phyloP scores from a whole-genome alignment of 306 rosid genomes.

The Macrotyloma uniflorum region DNA sequence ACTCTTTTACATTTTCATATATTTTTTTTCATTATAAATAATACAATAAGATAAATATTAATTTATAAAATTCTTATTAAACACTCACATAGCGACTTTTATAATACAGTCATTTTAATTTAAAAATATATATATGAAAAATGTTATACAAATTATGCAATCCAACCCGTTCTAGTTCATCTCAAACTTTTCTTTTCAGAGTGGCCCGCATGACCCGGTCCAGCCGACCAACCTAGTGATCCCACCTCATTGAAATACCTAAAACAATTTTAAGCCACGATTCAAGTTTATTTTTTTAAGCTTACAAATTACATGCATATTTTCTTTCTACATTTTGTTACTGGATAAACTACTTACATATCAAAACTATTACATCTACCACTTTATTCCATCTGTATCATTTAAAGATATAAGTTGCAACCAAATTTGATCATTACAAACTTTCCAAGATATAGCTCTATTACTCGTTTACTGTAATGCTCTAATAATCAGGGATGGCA shows the following conservation, averaged over 20 bases:
- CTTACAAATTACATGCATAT: not conserved
- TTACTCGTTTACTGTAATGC: not conserved
- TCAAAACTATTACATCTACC: slow-evolving; percentile 32
- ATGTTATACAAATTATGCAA: no score
- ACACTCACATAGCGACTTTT: no score
- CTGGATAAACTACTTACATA: slow-evolving; percentile 21
- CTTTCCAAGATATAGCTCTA: slow-evolving; percentile 8
- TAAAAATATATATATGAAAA: no score
- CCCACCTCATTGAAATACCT: not conserved
- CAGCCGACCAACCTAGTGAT: no score
- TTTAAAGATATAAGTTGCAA: slow-evolving; percentile 23
- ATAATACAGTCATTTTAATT: no score
- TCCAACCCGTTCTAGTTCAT: no score
- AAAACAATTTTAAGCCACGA: slow-evolving; percentile 21
- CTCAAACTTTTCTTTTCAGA: no score
- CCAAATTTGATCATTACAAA: slow-evolving; percentile 4
- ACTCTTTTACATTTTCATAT: no score
- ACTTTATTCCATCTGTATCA: slow-evolving; percentile 1
- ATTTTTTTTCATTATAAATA: no score
- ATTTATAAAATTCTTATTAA: no score
- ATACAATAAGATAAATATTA: no score
- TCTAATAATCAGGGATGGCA: slow-evolving; percentile 88
- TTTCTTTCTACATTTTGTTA: slow-evolving; percentile 9
- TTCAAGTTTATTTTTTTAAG: not conserved
- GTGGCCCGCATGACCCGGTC: no score